Base-by-base conservation (phyloP, 495 filamentous ascomycete species). In the Gamarada debralockiae region DNA sequence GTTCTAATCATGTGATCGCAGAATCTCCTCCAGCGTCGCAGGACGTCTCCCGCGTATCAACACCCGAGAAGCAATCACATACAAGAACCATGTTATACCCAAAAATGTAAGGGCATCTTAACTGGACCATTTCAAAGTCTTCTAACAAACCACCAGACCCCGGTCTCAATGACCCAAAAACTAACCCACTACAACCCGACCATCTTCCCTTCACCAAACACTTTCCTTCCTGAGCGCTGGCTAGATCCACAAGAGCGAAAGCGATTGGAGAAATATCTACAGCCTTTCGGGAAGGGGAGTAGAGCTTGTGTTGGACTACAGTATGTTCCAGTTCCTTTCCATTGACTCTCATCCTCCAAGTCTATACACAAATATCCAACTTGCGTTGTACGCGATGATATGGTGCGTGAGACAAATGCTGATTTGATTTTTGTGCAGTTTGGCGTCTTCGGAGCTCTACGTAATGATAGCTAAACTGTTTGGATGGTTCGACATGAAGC, bases 211-310 rank as follows among this genome's bases (percentile, higher is more conserved):
- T 54, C 69, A 48, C 64, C 70, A n/a, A 55, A 58, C 43, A 46
- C 50, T 18, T 78, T 73, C 57, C 47, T 64, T 10, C 74, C 73
- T 2, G 71, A 74, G 45, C 70, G 74, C 48, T 78, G 72, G 73
- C 60, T 74, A n/a, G 65, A 63, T 14, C 40, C 37, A 5, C 3
- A 6, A 5, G 37, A 39, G 18, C 37, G 37, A 39, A 39, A 15
- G n/a, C 14, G 18, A 9, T 17, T 45, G 22, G 41, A 45, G 22
- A 45, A 45, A 25, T 45, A 45, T 45, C 18, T 45, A 9, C 41
- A 45, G 41, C 41, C 41, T 21, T 45, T 45, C n/a, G 41, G 41
- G n/a, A 21, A n/a, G n/a, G 41, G 41, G 3, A 22, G 18, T 45
- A 5, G 41, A 9, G 10, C 41, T 4, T 45, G 41, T 45, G 8